Conservation (phyloP, 805 yeast species). For the Myxozyma neotropica region DNA sequence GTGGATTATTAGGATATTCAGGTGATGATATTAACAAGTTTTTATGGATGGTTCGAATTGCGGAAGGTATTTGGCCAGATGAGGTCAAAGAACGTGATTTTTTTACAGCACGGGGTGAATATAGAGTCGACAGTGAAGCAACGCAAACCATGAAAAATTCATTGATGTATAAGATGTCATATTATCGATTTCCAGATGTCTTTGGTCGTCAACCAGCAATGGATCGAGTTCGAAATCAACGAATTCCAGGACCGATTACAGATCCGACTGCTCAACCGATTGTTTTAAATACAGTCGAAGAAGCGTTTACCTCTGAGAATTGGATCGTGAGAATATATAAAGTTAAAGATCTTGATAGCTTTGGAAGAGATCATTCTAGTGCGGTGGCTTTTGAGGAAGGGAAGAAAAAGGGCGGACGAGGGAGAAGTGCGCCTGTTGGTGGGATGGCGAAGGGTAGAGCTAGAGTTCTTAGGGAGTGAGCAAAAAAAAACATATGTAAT, state of each 20-base stretch:
- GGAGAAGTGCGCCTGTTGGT: constrained; percentile 11
- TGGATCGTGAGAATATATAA: constrained; percentile 95
- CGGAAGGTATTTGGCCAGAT: constrained; percentile 99
- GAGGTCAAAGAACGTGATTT: constrained; percentile 83
- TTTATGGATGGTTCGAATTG: constrained; percentile 97
- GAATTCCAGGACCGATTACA: constrained; percentile 49
- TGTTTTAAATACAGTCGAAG: constrained; percentile 77
- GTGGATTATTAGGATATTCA: constrained; percentile 88
- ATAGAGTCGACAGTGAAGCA: constrained; percentile 80
- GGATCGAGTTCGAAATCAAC: constrained; percentile 90
- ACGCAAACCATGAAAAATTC: constrained; percentile 84
- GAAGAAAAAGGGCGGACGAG: constrained; percentile 15
- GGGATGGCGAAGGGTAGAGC: constrained; percentile 19
- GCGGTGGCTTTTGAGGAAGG: constrained; percentile 34
- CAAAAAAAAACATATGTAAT: background rate
- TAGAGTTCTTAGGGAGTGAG: constrained; percentile 23
- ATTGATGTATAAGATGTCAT: constrained; percentile 92
- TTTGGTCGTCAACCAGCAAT: constrained; percentile 61
- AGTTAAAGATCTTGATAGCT: constrained; percentile 82
- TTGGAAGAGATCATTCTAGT: constrained; percentile 65
- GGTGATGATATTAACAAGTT: constrained; percentile 97
- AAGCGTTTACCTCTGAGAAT: constrained; percentile 92
- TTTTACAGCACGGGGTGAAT: constrained; percentile 85
- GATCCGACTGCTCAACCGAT: constrained; percentile 45
- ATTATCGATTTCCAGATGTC: constrained; percentile 78